Base-by-base conservation (phyloP, 2,329 filamentous ascomycete genomes). In the Arthrobotrys conoides region DNA sequence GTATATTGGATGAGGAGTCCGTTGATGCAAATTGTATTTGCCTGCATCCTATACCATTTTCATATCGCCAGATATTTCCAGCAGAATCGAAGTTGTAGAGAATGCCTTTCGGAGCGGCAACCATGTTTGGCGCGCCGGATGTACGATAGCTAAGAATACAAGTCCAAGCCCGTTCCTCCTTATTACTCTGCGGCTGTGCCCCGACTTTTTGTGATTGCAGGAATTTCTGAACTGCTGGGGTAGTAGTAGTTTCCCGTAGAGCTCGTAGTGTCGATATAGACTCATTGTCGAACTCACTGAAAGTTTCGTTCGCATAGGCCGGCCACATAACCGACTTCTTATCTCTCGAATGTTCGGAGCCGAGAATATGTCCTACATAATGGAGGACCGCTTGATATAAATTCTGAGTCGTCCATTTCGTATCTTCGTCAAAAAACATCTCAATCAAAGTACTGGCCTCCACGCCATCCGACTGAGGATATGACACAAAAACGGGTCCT, bases 371-470 rank as follows among this genome's bases (percentile, higher is more conserved):
- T 2, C 53, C 53, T 1, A 38, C 53, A 0, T 59, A 30, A 22
- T 59, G 53, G n/a, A 38, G 1, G 27, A 38, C 30, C 0, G 18
- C 8, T 10, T 16, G 10, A 22, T 8, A 16, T 20, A 57, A 14
- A 10, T 12, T 38, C 3, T 18, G 16, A 36, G 12, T n/a, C 1
- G 53, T 36, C 53, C 53, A 59, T 8, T 36, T 14, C 30, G 16
- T 38, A 38, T 38, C 9, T 22, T 59, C 53, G 16, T 59, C 53
- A n/a, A 59, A 59, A 38, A 12, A 20, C 27, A 59, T 59, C n/a
- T 59, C 30, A 20, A 59, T 38, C 6, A 30, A 9, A 20, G 30
- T n/a, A 10, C 5, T 20, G 0, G n/a, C 10, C 5, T 36, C 12
- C 3, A n/a, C 6, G 3, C 5, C 4, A 18, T 33, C 14, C n/a